Percentiles rank a stretch among this genome's conserved stretches.
Evolutionary conservation across 2,329 filamentous ascomycete genomes (phyloP).

Genomic region (Colletotrichum shisoi): DNA sequence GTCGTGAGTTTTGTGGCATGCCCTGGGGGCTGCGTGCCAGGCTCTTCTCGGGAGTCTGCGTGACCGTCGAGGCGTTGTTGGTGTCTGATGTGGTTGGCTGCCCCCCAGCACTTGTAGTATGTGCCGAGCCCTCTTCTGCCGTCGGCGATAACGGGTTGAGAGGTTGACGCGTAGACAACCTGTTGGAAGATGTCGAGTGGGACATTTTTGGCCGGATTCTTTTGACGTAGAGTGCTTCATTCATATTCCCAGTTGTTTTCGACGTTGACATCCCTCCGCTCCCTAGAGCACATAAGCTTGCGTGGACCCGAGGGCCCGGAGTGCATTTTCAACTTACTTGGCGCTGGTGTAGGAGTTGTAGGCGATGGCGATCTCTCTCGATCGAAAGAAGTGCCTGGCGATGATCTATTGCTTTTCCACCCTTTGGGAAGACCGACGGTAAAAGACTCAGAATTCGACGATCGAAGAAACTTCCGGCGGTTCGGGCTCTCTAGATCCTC

Average conservation of each 20-base stretch:
- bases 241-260: slow-evolving; percentile 6
- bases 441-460: slow-evolving; percentile 55
- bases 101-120: background rate
- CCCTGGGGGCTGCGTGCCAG: background rate
- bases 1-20: too few species aligned
- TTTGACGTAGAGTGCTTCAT: slow-evolving; percentile 37
- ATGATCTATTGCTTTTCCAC: slow-evolving; percentile 45
- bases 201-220: slow-evolving; percentile 38
- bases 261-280: slow-evolving; percentile 26
- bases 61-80: background rate
- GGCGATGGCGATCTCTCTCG: slow-evolving; percentile 50
- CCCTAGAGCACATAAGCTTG: slow-evolving; percentile 32
- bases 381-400: slow-evolving; percentile 38
- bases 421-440: slow-evolving; percentile 50
- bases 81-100: background rate
- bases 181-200: slow-evolving; percentile 38
- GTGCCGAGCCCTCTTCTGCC: slow-evolving; percentile 44
- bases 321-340: slow-evolving; percentile 42
- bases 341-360: slow-evolving; percentile 47
- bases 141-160: slow-evolving; percentile 45
- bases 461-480: slow-evolving; percentile 44
- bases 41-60: background rate
- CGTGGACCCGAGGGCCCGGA: slow-evolving; percentile 8
- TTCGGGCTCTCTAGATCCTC: slow-evolving; percentile 34
- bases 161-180: slow-evolving; percentile 32